Percentiles rank a stretch among this genome's conserved stretches.
Evolutionary conservation across 1,284 basidiomycete species (phyloP).

Genomic region (Phlebopus sp.): DNA sequence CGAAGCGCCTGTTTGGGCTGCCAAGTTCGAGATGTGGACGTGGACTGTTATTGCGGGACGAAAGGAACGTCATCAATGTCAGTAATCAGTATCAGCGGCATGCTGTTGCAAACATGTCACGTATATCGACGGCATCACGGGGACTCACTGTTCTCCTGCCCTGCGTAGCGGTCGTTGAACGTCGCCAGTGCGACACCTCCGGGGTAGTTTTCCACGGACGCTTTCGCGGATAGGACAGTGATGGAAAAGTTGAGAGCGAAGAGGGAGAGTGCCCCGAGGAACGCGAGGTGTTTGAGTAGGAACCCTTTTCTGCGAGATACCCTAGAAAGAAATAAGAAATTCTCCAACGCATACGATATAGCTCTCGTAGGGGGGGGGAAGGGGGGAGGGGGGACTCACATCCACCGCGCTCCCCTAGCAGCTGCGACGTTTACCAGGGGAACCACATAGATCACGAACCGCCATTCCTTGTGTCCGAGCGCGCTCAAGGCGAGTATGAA

Average conservation of each 20-base stretch:
- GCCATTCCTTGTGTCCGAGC: conserved; percentile 93
- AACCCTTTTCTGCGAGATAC: conserved; percentile 45
- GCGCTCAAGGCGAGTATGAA: conserved; percentile 72
- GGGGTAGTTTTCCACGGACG: conserved; percentile 84
- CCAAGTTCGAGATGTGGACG: conserved; percentile 78
- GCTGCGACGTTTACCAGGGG: conserved; percentile 82
- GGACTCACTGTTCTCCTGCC: conserved; percentile 33
- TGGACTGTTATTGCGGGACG: conserved; percentile 39
- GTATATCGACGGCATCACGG: no score
- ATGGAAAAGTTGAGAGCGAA: conserved; percentile 50
- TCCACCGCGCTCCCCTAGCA: conserved; percentile 56
- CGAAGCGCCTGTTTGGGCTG: conserved; percentile 88
- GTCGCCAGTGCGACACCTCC: conserved; percentile 74
- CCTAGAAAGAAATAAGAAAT: conserved; percentile 30
- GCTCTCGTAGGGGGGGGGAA: no score
- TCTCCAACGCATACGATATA: not conserved
- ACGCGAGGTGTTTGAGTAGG: conserved; percentile 42
- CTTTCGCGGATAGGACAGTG: conserved; percentile 52
- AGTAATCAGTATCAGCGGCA: no score
- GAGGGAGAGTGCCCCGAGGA: conserved; percentile 44
- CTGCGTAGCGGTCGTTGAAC: conserved; percentile 55
- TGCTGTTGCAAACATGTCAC: no score
- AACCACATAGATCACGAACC: conserved; percentile 88
- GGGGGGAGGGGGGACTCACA: conserved; percentile 58
- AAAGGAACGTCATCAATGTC: not conserved